Evolutionary conservation across 164 flowering plant species (phyloP).

Genomic region (Cinnamomum chago): DNA sequence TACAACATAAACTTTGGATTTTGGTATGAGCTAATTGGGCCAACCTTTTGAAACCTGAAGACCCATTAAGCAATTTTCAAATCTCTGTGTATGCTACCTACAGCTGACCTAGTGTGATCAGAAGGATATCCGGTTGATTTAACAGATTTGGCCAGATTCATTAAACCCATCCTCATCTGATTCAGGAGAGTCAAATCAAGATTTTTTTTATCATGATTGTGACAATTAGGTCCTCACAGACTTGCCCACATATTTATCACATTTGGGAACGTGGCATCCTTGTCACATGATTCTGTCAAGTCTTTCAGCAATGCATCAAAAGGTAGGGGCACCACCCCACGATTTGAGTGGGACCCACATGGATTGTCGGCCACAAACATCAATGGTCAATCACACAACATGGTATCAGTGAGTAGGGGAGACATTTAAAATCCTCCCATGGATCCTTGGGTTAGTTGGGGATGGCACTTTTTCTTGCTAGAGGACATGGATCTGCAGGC

Average conservation of each 20-base stretch:
- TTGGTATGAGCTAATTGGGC: too few species aligned
- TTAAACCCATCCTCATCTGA: not conserved
- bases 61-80: too few species aligned
- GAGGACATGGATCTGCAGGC: not conserved
- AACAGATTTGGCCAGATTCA: too few species aligned
- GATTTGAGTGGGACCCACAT: slow-evolving; percentile 1
- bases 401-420: not conserved
- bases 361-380: slow-evolving; percentile 8
- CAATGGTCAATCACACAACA: not conserved
- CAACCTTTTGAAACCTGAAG: too few species aligned
- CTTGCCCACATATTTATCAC: not conserved
- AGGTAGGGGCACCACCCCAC: not conserved
- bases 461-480: slow-evolving; percentile 2
- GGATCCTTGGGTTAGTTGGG: slow-evolving; percentile 13
- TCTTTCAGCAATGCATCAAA: not conserved
- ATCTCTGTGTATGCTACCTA: too few species aligned
- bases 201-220: too few species aligned
- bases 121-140: too few species aligned
- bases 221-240: too few species aligned
- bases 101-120: too few species aligned
- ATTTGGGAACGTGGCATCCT: not conserved
- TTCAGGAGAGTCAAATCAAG: too few species aligned
- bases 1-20: too few species aligned
- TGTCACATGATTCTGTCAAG: not conserved
- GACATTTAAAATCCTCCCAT: not conserved